Conservation (phyloP, 2,329 filamentous ascomycete genomes). For the Epichloe hybrida region DNA sequence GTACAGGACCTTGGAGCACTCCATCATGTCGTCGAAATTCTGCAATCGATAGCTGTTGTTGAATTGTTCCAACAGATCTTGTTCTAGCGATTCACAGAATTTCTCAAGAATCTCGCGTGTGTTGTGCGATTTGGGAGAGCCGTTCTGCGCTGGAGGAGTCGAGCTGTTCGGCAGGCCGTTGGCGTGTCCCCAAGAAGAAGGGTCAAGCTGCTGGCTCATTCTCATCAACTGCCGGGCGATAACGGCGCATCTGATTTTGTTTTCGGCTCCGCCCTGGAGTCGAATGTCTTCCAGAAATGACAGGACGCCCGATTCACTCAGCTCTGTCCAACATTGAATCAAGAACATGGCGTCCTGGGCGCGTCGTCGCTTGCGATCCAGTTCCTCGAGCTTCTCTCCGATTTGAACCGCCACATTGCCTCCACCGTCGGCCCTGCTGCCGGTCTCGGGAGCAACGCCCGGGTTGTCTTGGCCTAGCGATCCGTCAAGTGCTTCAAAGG, state of each 20-base stretch:
- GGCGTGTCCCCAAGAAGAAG: constrained; percentile 53
- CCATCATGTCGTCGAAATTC: constrained; percentile 96
- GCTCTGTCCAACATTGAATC: constrained; percentile 93
- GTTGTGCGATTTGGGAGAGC: constrained; percentile 38
- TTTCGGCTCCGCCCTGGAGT: constrained; percentile 71
- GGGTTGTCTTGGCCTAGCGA: constrained; percentile 53
- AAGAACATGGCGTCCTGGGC: constrained; percentile 90
- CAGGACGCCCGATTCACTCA: constrained; percentile 78
- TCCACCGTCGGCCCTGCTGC: constrained; percentile 37
- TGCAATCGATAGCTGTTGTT: constrained; percentile 92
- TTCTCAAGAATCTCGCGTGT: constrained; percentile 89
- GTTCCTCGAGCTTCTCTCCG: constrained; percentile 81
- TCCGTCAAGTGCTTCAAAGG: constrained; percentile 80
- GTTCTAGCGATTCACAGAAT: constrained; percentile 89
- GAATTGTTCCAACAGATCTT: constrained; percentile 89
- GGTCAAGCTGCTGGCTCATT: constrained; percentile 84
- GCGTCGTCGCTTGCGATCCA: constrained; percentile 80
- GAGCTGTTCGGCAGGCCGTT: constrained; percentile 41
- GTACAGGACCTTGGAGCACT: constrained; percentile 83
- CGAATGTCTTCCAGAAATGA: constrained; percentile 81
- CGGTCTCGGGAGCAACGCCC: constrained; percentile 17
- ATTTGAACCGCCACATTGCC: constrained; percentile 92
- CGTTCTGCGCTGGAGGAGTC: constrained; percentile 31
- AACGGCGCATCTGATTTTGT: constrained; percentile 85
- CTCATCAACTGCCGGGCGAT: constrained; percentile 88